Evolutionary conservation across 1,284 basidiomycete genomes (phyloP).

Genomic region (Austroboletus niveus): DNA sequence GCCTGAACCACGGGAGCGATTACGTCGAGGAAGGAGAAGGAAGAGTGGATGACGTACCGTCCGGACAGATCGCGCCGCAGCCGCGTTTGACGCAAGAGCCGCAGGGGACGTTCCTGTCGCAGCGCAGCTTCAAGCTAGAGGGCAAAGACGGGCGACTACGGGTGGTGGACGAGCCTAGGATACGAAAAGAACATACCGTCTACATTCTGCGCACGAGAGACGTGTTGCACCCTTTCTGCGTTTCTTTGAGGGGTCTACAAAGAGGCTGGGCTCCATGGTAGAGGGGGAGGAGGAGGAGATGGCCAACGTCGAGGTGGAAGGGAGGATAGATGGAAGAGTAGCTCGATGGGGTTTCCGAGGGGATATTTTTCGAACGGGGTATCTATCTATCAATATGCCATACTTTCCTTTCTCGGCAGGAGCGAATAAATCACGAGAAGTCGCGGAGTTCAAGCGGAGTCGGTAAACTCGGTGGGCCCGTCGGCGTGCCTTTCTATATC

Average conservation of each 20-base stretch:
- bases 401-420: constrained; percentile 21
- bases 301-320: constrained; percentile 17
- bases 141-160: neutral
- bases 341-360: constrained; percentile 16
- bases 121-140: constrained; percentile 66
- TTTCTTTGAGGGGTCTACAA: constrained; percentile 52
- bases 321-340: constrained; percentile 17
- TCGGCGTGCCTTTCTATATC: neutral
- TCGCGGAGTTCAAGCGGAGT: constrained; percentile 32
- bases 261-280: constrained; percentile 34
- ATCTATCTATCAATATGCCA: neutral
- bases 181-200: constrained; percentile 43
- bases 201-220: constrained; percentile 74
- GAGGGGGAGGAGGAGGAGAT: constrained; percentile 39
- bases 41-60: constrained; percentile 37
- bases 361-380: constrained; percentile 5
- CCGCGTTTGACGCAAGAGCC: constrained; percentile 50
- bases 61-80: constrained; percentile 70
- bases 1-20: constrained; percentile 38
- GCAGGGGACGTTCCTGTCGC: constrained; percentile 55
- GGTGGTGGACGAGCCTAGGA: no score
- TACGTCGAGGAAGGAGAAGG: constrained; percentile 15
- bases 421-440: neutral
- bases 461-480: neutral
- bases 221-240: constrained; percentile 73